Base-by-base conservation (phyloP, 1,139 yeast species). In the Zygosaccharomyces pseudobailii region DNA sequence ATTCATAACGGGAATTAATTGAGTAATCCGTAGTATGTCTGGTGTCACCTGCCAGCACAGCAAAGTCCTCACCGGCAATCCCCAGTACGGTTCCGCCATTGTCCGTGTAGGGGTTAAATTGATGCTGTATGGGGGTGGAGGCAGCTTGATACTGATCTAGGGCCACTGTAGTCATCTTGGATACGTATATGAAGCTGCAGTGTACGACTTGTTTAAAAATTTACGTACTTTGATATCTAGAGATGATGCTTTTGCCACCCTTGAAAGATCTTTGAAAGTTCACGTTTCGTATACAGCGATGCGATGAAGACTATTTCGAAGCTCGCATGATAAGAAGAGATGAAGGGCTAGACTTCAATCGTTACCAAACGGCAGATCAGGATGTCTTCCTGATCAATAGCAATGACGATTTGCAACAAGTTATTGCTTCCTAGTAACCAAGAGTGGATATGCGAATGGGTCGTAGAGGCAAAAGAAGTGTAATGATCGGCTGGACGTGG, bases 51-150 rank as follows among this genome's bases (percentile, higher is more conserved):
- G 99, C 98, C 53, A 92, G 76, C 35, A 92, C 94, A 27, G 96
- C 97, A 63, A 89, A 92, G 69, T 92, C 97, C 65, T 87, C 87
- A 42, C 99, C 98, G 3, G 98, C 97, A 69, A 92, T 92, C 50
- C 97, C 99, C 56, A 92, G 73, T 49, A 90, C 92, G 6, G 97
- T 90, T 61, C 99, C 99, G 58, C 99, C 99, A 63, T 90, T 89
- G 68, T 92, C 97, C 43, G 94, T 76, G 72, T 92, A 92, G 46
- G 98, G 98, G 64, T 92, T 90, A 75, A 92, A 92, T 65, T 87
- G 77, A 69, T 90, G 96, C 70, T 90, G 96, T 67, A 88, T 87
- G 51, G 96, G 96, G 25, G 74, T 76, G 23, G 72, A 56, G 44
- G 72, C 73, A 40, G 66, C 67, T 57, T 30, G 19, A n/a, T 4